Conservation (phyloP, 2,329 filamentous ascomycete genomes). For the Nigrospora osmanthi region DNA sequence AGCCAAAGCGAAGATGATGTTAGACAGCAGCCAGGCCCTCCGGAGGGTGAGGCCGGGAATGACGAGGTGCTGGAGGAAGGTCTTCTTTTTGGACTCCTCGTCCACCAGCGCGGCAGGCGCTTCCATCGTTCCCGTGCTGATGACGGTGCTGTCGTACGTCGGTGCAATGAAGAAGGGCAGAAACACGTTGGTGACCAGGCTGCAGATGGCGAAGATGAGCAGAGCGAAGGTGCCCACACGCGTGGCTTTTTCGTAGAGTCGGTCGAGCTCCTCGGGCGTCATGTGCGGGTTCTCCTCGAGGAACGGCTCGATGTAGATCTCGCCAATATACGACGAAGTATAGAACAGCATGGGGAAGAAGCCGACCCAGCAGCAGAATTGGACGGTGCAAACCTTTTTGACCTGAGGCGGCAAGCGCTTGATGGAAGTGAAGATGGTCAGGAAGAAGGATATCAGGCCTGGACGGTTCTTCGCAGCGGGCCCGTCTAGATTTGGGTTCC, state of each 20-base stretch:
- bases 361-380: slow-evolving; percentile 85
- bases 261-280: slow-evolving; percentile 66
- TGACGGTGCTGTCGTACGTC: slow-evolving; percentile 52
- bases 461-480: slow-evolving; percentile 50
- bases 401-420: slow-evolving; percentile 75
- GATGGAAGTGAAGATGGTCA: slow-evolving; percentile 67
- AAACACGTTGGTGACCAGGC: slow-evolving; percentile 72
- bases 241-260: slow-evolving; percentile 76
- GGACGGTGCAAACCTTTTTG: slow-evolving; percentile 70
- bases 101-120: slow-evolving; percentile 19
- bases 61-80: slow-evolving; percentile 53
- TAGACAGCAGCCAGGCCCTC: slow-evolving; percentile 77
- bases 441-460: slow-evolving; percentile 73
- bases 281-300: slow-evolving; percentile 73
- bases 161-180: slow-evolving; percentile 81
- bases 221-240: slow-evolving; percentile 84
- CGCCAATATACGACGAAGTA: slow-evolving; percentile 86
- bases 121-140: slow-evolving; percentile 21
- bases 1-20: slow-evolving; percentile 72
- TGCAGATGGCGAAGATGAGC: slow-evolving; percentile 80
- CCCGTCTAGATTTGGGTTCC: slow-evolving; percentile 69
- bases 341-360: slow-evolving; percentile 97
- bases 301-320: slow-evolving; percentile 82
- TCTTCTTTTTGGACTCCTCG: slow-evolving; percentile 25
- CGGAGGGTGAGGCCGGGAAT: slow-evolving; percentile 82